Percentiles rank a stretch among this genome's conserved stretches.
These are phyloP conservation scores for Dacryopinax spathularia DNA, from an alignment of 768 basidiomycete species.

Conservation along the genomic window DNA sequence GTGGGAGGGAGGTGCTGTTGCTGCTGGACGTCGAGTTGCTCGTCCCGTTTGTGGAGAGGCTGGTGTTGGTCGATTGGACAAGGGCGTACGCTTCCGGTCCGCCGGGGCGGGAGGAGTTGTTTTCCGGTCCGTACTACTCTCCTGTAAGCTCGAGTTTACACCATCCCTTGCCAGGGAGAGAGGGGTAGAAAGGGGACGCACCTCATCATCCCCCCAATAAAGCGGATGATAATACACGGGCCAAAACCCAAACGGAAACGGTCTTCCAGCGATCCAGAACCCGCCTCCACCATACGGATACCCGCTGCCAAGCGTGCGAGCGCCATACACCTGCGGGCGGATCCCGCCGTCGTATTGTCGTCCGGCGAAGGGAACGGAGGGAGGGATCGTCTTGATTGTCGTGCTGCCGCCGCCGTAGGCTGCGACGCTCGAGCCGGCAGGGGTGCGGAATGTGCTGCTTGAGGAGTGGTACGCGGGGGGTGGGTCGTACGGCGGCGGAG, in stretches of 20 bases:
- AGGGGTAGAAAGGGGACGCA: not conserved
- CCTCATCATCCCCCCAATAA: constrained; percentile 9
- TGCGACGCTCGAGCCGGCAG: not conserved
- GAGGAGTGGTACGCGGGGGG: not conserved
- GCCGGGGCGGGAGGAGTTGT: constrained; percentile 11
- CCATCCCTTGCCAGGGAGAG: not conserved
- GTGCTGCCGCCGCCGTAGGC: constrained; percentile 6
- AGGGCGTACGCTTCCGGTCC: not conserved
- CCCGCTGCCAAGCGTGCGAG: constrained; percentile 4
- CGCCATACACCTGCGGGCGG: constrained; percentile 6
- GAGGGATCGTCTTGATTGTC: not conserved
- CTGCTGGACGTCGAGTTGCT: not conserved
- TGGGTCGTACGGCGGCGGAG: not conserved
- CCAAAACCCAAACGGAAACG: constrained; percentile 10
- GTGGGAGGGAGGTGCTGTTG: not conserved
- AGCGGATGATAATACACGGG: not conserved
- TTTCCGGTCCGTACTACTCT: constrained; percentile 7
- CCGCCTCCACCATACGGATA: constrained; percentile 4
- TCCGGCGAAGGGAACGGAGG: constrained; percentile 5
- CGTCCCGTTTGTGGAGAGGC: not conserved
- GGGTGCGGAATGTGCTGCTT: not conserved
- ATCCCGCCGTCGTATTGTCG: constrained; percentile 6
- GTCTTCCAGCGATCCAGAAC: constrained; percentile 3
- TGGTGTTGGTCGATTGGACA: constrained; percentile 1
- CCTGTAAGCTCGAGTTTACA: not conserved